phyloP scores from a whole-genome alignment of 1,139 yeast genomes.

The Suhomyces kunorum region DNA sequence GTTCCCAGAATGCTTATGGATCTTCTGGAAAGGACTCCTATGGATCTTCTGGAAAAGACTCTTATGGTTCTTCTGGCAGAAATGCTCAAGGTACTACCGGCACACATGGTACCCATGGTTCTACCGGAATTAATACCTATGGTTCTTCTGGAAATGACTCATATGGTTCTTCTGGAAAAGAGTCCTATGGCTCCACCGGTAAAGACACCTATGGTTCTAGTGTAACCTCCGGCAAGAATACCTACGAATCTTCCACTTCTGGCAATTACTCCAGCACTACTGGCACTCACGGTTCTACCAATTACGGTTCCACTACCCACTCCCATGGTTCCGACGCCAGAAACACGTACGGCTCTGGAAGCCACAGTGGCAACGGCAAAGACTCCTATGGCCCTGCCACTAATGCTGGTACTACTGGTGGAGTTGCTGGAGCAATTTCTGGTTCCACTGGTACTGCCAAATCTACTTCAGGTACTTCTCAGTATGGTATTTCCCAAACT shows the following conservation, averaged over 20 bases:
- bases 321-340: neutral
- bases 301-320: neutral
- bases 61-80: conserved; percentile 2
- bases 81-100: neutral
- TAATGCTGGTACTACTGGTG: conserved; percentile 16
- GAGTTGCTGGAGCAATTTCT: too few species aligned
- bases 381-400: neutral
- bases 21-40: conserved; percentile 7
- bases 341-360: neutral
- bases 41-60: conserved; percentile 14
- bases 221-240: conserved; percentile 1
- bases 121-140: neutral
- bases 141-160: conserved; percentile 1
- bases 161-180: conserved; percentile 3
- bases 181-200: conserved; percentile 2
- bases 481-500: conserved; percentile 5
- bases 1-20: conserved; percentile 18
- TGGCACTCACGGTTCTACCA: neutral
- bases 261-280: neutral
- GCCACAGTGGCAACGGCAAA: conserved; percentile 6
- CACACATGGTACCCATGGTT: neutral
- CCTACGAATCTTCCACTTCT: conserved; percentile 3
- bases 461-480: conserved; percentile 17
- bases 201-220: neutral
- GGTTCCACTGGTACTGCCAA: too few species aligned